Evolutionary conservation across 2,329 filamentous ascomycete species (phyloP), one percentile per base, ranked within the genome.

Genomic region (Pseudogymnoascus verrucosus): DNA sequence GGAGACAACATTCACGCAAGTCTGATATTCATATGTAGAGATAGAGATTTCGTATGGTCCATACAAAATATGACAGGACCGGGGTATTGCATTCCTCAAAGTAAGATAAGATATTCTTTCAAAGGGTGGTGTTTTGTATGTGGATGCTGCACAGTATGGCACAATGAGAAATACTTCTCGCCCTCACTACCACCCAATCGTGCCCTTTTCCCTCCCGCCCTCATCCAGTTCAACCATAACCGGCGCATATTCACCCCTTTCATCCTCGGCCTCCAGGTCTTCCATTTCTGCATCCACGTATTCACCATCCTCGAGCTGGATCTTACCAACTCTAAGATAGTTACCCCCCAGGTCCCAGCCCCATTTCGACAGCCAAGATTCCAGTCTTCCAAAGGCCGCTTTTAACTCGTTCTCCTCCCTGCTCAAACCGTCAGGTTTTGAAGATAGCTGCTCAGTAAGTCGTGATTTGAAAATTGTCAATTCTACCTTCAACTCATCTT

Each of bases 291-390:
- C 71, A 62, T 80, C 76, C 0, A 82, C 76, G 65, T 80, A 69
- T 71, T 84, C 78, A 26, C 82, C 79, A 67, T 84, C 81, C 65
- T 84, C 81, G 60, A 83, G 75, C 74, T 79, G 82, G 26, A 81
- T 71, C 62, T 75, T 78, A 1, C 81, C 81, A 19, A 75, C 75
- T 3, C 80, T 76, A 5, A 82, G 69, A 66, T 82, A 82, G 64
- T 82, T 77, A 6, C 75, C 78, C 14, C 77, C 71, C 11, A 87
- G 71, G 62, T 87, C 82, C 85, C 84, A 87, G 3, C 79, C 82
- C 59, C 75, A 74, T 57, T 74, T 75, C 76, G 75, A 77, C 3
- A 82, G 71, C 74, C 77, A 81, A 5, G 75, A 72, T 68, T 82
- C 80, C 1, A 86, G 73, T 4, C 76, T 76, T 10, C 69, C 69